Evolutionary conservation across 345 rosid species (phyloP), one percentile per base, ranked within the genome.

Genomic region (Pistacia integerrima): DNA sequence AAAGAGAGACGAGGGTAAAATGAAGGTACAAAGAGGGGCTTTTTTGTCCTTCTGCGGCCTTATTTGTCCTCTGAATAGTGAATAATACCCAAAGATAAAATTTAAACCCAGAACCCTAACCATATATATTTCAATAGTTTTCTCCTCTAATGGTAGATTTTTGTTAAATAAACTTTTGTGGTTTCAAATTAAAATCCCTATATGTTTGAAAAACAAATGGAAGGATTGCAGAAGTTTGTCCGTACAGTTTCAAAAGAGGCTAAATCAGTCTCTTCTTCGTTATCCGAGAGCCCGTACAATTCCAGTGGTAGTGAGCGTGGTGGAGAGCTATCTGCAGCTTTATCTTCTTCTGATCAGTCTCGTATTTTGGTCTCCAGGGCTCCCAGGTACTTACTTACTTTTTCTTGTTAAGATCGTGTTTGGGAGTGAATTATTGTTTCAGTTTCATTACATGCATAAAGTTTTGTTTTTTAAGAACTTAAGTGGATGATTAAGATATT

Each of bases 161-260:
- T 49, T 2, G 49, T 49, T 49, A 33, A 62, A 44, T 4, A 18
- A 4, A 2, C n/a, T 6, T 30, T 58, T 17, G 12, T 25, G 58
- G 28, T 60, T 25, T 66, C 58, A 20, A 44, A 11, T 56, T 51
- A 41, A 41, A 41, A 5, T 1, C 46, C 46, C 51, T 10, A 11
- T 25, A 55, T n/a, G 20, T 18, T 28, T 33, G 25, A 20, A 60
- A 49, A 56, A 44, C 48, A 52, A 38, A 91, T 89, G 96, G 96
- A 89, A 76, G 90, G 80, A 51, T 67, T 84, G 28, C 84, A 81
- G 88, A 87, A 85, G 70, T 30, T 82, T 54, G 77, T 62, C 48
- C 77, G 82, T 13, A 54, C 77, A 33, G 3, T 89, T 58, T 62
- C 86, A 69, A 82, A 82, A 33, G 86, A 84, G 8, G 2, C 83